phyloP scores from a whole-genome alignment of 106 monocot species.

The Phalaenopsis equestris region DNA sequence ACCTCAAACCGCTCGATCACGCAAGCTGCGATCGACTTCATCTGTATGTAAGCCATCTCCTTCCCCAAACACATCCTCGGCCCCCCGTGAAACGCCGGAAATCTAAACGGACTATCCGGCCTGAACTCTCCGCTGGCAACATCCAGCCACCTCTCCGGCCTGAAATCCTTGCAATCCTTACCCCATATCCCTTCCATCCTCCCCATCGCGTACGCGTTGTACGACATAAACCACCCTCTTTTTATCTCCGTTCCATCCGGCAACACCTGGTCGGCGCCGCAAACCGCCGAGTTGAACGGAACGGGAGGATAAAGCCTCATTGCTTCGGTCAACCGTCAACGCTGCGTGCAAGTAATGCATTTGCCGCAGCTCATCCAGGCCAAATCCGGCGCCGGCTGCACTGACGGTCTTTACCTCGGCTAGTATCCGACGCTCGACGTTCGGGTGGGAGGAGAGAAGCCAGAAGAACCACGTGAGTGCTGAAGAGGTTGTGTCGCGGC shows the following conservation, averaged over 20 bases:
- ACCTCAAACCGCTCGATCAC: conserved; percentile 22
- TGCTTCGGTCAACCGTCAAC: conserved; percentile 25
- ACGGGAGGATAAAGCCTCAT: conserved; percentile 40
- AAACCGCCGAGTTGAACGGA: conserved; percentile 2
- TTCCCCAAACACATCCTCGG: conserved; percentile 38
- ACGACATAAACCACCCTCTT: conserved; percentile 25
- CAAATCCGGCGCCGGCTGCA: conserved; percentile 4
- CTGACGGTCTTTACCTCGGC: background rate
- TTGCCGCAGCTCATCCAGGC: conserved; percentile 20
- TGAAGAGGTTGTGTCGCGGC: conserved; percentile 21
- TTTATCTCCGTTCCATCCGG: conserved; percentile 27
- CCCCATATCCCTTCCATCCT: conserved; percentile 25
- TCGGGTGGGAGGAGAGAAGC: conserved; percentile 12
- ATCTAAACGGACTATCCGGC: conserved; percentile 25
- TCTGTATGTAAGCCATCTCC: conserved; percentile 34
- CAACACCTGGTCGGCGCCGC: conserved; percentile 17
- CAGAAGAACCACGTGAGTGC: conserved; percentile 26
- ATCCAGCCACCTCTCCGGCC: conserved; percentile 29
- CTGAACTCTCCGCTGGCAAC: conserved; percentile 8
- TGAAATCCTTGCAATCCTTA: conserved; percentile 13
- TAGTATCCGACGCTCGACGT: background rate
- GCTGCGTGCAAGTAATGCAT: conserved; percentile 34
- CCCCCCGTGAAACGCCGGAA: conserved; percentile 25
- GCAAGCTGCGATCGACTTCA: conserved; percentile 25
- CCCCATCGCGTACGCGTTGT: conserved; percentile 31